Conservation (phyloP, 108 stramenopile species). For the Chaetoceros tenuissimus region DNA sequence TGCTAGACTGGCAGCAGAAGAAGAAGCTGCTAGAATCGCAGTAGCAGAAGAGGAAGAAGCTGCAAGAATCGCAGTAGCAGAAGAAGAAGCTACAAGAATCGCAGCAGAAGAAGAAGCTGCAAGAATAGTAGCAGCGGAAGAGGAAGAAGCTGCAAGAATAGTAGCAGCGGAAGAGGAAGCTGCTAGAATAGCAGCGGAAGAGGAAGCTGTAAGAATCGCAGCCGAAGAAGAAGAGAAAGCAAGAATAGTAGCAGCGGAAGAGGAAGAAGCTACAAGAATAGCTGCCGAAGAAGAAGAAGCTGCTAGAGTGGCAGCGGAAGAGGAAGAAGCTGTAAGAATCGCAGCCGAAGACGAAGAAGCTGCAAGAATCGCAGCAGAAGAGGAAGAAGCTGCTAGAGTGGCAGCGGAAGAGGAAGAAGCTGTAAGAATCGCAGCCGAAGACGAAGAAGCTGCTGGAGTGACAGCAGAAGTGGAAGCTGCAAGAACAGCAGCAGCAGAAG, state of each 20-base stretch:
- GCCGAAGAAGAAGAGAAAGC: too few species aligned
- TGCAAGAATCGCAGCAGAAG: neutral
- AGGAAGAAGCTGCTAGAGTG: too few species aligned
- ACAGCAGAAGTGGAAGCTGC: neutral
- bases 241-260: too few species aligned
- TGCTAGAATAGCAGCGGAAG: too few species aligned
- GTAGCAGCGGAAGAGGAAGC: too few species aligned
- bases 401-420: too few species aligned
- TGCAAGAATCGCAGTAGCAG: slow-evolving; percentile 4
- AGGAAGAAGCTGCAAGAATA: slow-evolving; percentile 1
- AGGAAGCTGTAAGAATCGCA: too few species aligned
- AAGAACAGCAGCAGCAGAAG: neutral
- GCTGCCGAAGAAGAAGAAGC: neutral
- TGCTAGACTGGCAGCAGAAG: neutral
- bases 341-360: too few species aligned
- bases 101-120: neutral
- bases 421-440: neutral
- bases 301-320: too few species aligned
- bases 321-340: too few species aligned
- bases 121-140: slow-evolving; percentile 3
- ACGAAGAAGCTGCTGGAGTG: neutral
- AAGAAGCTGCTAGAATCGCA: slow-evolving; percentile 1
- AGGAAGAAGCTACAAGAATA: too few species aligned
- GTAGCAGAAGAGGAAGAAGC: slow-evolving; percentile 1
- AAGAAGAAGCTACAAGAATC: slow-evolving; percentile 2